Conservation (phyloP, 345 rosid species). For the Gossypium stocksii region DNA sequence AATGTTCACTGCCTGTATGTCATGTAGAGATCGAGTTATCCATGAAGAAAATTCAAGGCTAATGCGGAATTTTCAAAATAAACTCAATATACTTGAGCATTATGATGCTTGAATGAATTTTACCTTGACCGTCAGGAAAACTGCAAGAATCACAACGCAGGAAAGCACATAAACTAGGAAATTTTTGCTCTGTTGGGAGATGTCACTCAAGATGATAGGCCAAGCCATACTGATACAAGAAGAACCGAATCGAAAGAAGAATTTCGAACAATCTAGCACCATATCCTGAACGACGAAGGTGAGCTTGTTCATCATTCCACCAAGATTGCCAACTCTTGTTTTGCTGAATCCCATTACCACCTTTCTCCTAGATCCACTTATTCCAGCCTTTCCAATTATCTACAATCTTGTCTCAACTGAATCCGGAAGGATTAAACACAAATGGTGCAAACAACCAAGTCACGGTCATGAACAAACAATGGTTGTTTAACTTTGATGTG, state of each 20-base stretch:
- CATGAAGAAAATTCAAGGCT: background rate
- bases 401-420: constrained; percentile 89
- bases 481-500: no score
- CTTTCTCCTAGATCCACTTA: constrained; percentile 89
- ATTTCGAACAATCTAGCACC: constrained; percentile 73
- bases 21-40: constrained; percentile 13
- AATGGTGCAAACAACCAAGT: constrained; percentile 97
- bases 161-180: constrained; percentile 84
- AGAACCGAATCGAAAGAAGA: constrained; percentile 75
- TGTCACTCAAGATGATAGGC: constrained; percentile 98
- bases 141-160: constrained; percentile 81
- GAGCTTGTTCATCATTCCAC: constrained; percentile 93
- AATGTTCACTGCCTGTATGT: constrained; percentile 74
- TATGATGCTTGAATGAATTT: background rate
- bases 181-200: constrained; percentile 73
- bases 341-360: constrained; percentile 69
- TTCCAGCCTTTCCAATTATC: constrained; percentile 99
- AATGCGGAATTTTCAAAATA: background rate
- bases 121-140: constrained; percentile 83
- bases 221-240: constrained; percentile 91
- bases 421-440: constrained; percentile 88
- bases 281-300: constrained; percentile 65
- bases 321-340: constrained; percentile 95
- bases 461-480: constrained; percentile 79
- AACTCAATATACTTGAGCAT: background rate